phyloP scores from a whole-genome alignment of 2,329 filamentous ascomycete species.

The Annulohypoxylon truncatum region DNA sequence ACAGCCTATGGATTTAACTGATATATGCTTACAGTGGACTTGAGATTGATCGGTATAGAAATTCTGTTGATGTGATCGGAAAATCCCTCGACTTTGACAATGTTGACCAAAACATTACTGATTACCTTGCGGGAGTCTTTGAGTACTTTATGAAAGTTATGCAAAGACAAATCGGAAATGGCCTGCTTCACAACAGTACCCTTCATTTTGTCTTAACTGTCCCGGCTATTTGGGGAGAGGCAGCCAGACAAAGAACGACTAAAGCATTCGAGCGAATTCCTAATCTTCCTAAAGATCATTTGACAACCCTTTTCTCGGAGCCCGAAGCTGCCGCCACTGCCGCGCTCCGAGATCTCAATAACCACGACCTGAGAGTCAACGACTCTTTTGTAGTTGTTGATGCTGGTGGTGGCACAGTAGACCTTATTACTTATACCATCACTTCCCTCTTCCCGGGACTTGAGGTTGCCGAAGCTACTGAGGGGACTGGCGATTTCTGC shows the following conservation, averaged over 20 bases:
- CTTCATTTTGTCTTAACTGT: constrained; percentile 68
- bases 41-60: constrained; percentile 12
- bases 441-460: constrained; percentile 57
- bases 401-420: constrained; percentile 60
- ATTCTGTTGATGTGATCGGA: constrained; percentile 5
- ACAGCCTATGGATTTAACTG: background rate
- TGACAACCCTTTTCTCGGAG: constrained; percentile 62
- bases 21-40: constrained; percentile 20
- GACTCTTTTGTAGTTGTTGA: constrained; percentile 66
- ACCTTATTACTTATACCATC: constrained; percentile 57
- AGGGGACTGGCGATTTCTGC: constrained; percentile 62
- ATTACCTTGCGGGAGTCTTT: constrained; percentile 62
- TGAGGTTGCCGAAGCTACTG: constrained; percentile 61
- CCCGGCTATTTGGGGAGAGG: constrained; percentile 69
- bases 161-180: constrained; percentile 55
- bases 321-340: constrained; percentile 66
- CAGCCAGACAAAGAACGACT: constrained; percentile 63
- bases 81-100: constrained; percentile 46
- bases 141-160: constrained; percentile 60
- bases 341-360: constrained; percentile 58
- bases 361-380: constrained; percentile 56
- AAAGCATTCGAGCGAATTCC: constrained; percentile 57
- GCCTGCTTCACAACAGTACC: constrained; percentile 57
- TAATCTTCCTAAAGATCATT: constrained; percentile 47
- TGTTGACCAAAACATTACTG: constrained; percentile 57